Percentiles rank a stretch among this genome's conserved stretches.
phyloP scores from a whole-genome alignment of 257 asterid genomes.

The Phtheirospermum japonicum region DNA sequence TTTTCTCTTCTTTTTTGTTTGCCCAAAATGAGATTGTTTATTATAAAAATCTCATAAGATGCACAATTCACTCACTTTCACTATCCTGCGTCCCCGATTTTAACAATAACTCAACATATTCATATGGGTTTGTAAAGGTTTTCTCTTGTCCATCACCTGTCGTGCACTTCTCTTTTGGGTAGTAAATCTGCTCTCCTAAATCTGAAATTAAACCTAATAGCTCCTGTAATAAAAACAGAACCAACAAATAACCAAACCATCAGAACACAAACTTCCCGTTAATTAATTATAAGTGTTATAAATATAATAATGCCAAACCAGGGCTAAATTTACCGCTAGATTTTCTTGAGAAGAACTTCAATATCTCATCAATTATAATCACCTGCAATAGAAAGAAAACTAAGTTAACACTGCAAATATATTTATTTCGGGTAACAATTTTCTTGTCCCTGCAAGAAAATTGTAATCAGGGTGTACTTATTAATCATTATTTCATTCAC shows the following conservation, averaged over 20 bases:
- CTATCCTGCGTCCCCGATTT: too few relatives aligned
- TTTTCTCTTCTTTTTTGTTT: too few relatives aligned
- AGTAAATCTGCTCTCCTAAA: constrained; percentile 76
- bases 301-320: background rate
- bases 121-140: too few relatives aligned
- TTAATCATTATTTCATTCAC: too few relatives aligned
- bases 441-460: too few relatives aligned
- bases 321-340: constrained; percentile 40
- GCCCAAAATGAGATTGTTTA: too few relatives aligned
- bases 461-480: too few relatives aligned
- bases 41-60: too few relatives aligned
- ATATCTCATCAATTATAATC: constrained; percentile 85
- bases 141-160: constrained; percentile 37
- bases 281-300: background rate
- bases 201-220: constrained; percentile 57
- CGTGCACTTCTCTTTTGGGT: constrained; percentile 71
- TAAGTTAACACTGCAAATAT: constrained; percentile 2
- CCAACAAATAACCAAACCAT: constrained; percentile 4
- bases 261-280: constrained; percentile 14
- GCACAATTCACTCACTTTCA: too few relatives aligned
- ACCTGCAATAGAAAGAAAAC: constrained; percentile 56
- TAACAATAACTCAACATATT: too few relatives aligned
- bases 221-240: constrained; percentile 48
- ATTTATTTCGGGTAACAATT: too few relatives aligned
- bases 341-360: constrained; percentile 86